phyloP scores from a whole-genome alignment of 768 basidiomycete species.

The Rhodosporidiobolus sp. region DNA sequence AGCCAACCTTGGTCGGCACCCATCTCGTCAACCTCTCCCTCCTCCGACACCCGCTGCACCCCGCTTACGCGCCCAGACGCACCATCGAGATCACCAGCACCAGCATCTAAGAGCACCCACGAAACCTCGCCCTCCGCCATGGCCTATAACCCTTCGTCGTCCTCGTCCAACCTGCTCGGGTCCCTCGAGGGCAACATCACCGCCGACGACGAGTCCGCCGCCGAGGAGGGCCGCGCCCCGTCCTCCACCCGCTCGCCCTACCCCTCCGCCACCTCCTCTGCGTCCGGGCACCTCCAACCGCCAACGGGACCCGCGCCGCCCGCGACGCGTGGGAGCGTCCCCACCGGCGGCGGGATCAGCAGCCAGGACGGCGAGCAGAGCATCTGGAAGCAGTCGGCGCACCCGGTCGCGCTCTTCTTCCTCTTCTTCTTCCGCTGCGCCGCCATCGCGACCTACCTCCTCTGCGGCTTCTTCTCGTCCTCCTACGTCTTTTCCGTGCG shows the following conservation, averaged over 20 bases:
- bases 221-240: conserved; percentile 1
- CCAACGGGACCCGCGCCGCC: background rate
- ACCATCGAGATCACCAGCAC: background rate
- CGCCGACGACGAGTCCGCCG: conserved; percentile 28
- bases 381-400: conserved; percentile 41
- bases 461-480: conserved; percentile 65
- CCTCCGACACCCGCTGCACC: too few species aligned
- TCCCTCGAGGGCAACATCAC: conserved; percentile 25
- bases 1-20: too few species aligned
- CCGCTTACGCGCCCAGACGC: too few species aligned
- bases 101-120: too few species aligned
- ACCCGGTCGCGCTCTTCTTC: conserved; percentile 73
- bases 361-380: background rate
- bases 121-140: background rate
- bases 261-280: background rate
- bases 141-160: conserved; percentile 32
- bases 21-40: too few species aligned
- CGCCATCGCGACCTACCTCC: conserved; percentile 86
- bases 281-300: background rate
- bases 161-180: conserved; percentile 23
- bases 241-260: background rate
- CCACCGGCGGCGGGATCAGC: background rate
- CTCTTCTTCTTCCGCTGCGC: conserved; percentile 81
- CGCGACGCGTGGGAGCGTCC: background rate
- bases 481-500: conserved; percentile 84